A percentile compares a stretch with the other conserved stretches of the same genome.
These are phyloP conservation scores for Coccomyxa sp. DNA, from an alignment of 139 green algal genomes.

Conservation along the genomic window DNA sequence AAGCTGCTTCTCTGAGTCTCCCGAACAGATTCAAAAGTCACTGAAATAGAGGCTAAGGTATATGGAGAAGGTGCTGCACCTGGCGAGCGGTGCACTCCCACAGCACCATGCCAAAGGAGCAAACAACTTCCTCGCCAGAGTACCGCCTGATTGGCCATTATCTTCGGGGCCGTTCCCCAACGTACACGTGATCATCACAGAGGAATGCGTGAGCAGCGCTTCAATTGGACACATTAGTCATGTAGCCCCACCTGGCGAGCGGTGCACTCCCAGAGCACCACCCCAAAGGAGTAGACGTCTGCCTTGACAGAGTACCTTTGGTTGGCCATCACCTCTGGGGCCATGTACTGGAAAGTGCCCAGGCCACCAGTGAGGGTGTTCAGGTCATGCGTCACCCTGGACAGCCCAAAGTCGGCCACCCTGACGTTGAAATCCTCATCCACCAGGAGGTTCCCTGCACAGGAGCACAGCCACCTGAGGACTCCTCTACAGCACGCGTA, in stretches of 20 bases:
- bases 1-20: neutral
- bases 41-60: neutral
- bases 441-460: conserved; percentile 58
- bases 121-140: neutral
- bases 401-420: conserved; percentile 50
- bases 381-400: conserved; percentile 6
- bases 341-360: conserved; percentile 63
- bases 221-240: too few species aligned
- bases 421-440: conserved; percentile 26
- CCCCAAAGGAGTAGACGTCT: conserved; percentile 58
- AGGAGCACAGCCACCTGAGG: neutral
- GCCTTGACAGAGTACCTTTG: conserved; percentile 64
- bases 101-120: neutral
- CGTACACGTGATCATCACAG: neutral
- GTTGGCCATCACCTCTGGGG: conserved; percentile 57
- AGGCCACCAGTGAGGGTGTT: conserved; percentile 41
- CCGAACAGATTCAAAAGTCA: neutral
- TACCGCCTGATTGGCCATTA: too few species aligned
- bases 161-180: too few species aligned
- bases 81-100: neutral
- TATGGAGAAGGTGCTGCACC: neutral
- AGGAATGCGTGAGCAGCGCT: neutral
- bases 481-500: neutral
- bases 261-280: conserved; percentile 68
- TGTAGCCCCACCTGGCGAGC: conserved; percentile 24